Conservation (phyloP, 441 rosid genomes). For the Gossypium gossypioides region DNA sequence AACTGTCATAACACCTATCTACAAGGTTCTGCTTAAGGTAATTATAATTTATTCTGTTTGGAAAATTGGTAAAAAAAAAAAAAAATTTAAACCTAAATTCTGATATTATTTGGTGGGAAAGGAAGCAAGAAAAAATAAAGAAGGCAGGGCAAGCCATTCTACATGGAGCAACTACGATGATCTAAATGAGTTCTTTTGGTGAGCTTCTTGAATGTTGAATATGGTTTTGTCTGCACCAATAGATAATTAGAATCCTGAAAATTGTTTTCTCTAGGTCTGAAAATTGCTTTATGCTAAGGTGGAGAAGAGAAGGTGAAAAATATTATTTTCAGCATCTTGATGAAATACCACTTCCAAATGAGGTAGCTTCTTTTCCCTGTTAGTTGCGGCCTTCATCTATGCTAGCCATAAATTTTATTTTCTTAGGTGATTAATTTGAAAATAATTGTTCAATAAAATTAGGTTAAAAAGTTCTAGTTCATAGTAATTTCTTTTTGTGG, state of each 20-base stretch:
- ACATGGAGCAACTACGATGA: constrained; percentile 99
- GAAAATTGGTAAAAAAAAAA: not conserved
- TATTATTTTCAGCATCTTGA: constrained; percentile 69
- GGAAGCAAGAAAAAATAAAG: constrained; percentile 76
- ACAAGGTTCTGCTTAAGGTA: constrained; percentile 74
- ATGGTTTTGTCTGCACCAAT: not conserved
- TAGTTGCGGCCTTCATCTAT: not conserved
- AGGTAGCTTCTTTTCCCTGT: constrained; percentile 27
- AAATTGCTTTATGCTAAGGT: constrained; percentile 52
- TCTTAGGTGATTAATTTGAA: not conserved
- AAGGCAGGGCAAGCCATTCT: constrained; percentile 85
- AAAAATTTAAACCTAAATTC: constrained; percentile 8
- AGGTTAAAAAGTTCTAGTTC: not conserved
- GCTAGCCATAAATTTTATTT: not conserved
- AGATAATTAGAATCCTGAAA: constrained; percentile 9
- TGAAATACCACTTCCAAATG: constrained; percentile 25
- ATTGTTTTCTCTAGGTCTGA: constrained; percentile 51
- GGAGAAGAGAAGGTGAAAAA: constrained; percentile 59
- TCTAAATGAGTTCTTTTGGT: constrained; percentile 95
- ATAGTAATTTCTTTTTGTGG: not conserved
- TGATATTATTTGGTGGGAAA: constrained; percentile 28
- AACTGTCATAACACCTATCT: constrained; percentile 73
- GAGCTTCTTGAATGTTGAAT: constrained; percentile 18
- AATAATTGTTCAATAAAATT: not conserved
- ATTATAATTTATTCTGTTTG: constrained; percentile 11